phyloP scores from a whole-genome alignment of 148 eudicot genomes.

The Amaranthus hypochondriacus region DNA sequence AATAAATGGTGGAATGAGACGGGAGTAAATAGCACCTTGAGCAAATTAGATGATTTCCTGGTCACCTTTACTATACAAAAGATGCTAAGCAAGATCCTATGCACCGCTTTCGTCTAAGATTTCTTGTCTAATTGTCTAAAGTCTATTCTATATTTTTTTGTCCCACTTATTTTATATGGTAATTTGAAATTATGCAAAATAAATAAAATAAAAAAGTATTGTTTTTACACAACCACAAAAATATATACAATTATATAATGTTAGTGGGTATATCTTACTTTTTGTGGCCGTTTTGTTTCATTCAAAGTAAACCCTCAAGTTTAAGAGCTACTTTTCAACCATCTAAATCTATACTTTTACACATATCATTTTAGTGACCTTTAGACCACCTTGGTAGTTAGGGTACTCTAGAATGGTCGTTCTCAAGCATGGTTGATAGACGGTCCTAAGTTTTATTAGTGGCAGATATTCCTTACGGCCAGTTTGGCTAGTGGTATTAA shows the following conservation, averaged over 20 bases:
- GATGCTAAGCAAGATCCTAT: conserved; percentile 7
- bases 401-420: neutral
- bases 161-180: neutral
- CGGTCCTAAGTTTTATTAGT: neutral
- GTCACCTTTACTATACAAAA: conserved; percentile 7
- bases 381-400: neutral
- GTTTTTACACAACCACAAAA: neutral
- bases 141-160: conserved; percentile 7
- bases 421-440: neutral
- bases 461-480: too few species aligned
- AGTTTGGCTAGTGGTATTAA: too few species aligned
- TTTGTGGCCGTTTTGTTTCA: neutral
- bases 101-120: neutral
- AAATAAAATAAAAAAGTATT: neutral
- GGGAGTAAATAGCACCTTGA: neutral
- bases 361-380: too few species aligned
- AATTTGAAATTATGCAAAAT: too few species aligned
- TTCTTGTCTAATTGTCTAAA: conserved; percentile 3
- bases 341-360: too few species aligned
- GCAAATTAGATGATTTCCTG: conserved; percentile 4
- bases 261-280: too few species aligned
- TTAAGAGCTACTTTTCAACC: too few species aligned
- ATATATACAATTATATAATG: neutral
- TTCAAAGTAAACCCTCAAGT: neutral
- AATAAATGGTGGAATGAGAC: too few species aligned